Conservation (phyloP, 306 rosid species). For the Boehmeria nivea region DNA sequence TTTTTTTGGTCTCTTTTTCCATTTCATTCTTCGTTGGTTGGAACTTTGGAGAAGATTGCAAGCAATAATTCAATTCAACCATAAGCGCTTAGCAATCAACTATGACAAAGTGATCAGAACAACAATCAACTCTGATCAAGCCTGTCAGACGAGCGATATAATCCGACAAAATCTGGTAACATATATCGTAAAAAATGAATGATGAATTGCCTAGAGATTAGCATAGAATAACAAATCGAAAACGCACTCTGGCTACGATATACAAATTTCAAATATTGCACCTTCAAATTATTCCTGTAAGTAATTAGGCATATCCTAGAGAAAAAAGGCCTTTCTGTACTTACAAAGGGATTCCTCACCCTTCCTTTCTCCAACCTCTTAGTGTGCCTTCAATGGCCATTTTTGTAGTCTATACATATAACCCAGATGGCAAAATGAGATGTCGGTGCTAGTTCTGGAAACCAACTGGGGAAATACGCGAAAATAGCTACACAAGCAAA, state of each 20-base stretch:
- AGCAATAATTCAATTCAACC: too few relatives aligned
- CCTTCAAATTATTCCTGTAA: constrained; percentile 50
- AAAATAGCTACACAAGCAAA: constrained; percentile 32
- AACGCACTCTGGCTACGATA: constrained; percentile 23
- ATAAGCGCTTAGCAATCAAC: too few relatives aligned
- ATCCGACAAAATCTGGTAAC: too few relatives aligned
- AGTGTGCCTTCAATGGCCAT: constrained; percentile 49
- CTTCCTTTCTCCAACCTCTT: constrained; percentile 46
- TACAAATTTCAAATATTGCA: constrained; percentile 35
- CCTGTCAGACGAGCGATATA: too few relatives aligned
- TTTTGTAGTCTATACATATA: constrained; percentile 53
- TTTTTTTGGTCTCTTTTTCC: too few relatives aligned
- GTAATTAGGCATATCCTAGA: constrained; percentile 37
- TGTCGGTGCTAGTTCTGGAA: constrained; percentile 9
- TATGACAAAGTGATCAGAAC: too few relatives aligned
- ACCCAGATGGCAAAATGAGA: constrained; percentile 41
- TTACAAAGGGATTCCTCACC: constrained; percentile 45
- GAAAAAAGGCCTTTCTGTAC: constrained; percentile 46
- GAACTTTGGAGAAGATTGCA: too few relatives aligned
- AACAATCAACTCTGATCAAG: too few relatives aligned
- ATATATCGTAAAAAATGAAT: neutral
- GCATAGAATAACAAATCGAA: constrained; percentile 9
- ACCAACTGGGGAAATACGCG: constrained; percentile 38
- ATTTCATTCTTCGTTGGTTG: too few relatives aligned
- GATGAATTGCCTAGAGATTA: constrained; percentile 2